Percentiles rank a stretch among this genome's conserved stretches.
These are phyloP conservation scores for Scedosporium boydii DNA, from an alignment of 2,329 filamentous ascomycete genomes.

Conservation along the genomic window DNA sequence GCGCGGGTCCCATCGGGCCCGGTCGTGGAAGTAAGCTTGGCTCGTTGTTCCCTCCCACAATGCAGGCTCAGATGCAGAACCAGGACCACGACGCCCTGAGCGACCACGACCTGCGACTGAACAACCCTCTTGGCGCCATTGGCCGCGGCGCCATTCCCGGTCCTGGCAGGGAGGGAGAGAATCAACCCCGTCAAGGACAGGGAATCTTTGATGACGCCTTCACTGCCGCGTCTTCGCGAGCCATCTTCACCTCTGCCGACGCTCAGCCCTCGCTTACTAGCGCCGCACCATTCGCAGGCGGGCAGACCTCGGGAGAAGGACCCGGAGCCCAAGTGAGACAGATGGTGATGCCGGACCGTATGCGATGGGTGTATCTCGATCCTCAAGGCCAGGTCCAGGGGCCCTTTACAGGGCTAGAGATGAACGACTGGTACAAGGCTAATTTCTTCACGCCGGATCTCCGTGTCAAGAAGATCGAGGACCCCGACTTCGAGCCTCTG, in stretches of 20 bases:
- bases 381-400: constrained; percentile 88
- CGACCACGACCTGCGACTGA: constrained; percentile 53
- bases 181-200: constrained; percentile 45
- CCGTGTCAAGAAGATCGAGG: constrained; percentile 89
- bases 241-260: constrained; percentile 27
- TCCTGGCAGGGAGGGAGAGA: constrained; percentile 47
- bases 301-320: constrained; percentile 27
- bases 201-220: constrained; percentile 48
- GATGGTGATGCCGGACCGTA: constrained; percentile 98
- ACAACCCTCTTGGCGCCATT: constrained; percentile 56
- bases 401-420: constrained; percentile 91
- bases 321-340: constrained; percentile 65
- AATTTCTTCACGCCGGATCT: constrained; percentile 95
- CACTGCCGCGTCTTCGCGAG: constrained; percentile 22
- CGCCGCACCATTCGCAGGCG: constrained; percentile 16
- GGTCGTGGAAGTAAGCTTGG: constrained; percentile 74
- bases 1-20: constrained; percentile 53
- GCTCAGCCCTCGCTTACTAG: constrained; percentile 17
- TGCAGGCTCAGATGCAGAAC: constrained; percentile 83
- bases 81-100: constrained; percentile 55
- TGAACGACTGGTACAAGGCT: constrained; percentile 99
- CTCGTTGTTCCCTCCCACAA: constrained; percentile 75
- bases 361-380: constrained; percentile 97
- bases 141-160: constrained; percentile 50
- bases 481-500: constrained; percentile 86